Evolutionary conservation across 1,139 yeast genomes (phyloP).

Genomic region (Meyerozyma sp.): DNA sequence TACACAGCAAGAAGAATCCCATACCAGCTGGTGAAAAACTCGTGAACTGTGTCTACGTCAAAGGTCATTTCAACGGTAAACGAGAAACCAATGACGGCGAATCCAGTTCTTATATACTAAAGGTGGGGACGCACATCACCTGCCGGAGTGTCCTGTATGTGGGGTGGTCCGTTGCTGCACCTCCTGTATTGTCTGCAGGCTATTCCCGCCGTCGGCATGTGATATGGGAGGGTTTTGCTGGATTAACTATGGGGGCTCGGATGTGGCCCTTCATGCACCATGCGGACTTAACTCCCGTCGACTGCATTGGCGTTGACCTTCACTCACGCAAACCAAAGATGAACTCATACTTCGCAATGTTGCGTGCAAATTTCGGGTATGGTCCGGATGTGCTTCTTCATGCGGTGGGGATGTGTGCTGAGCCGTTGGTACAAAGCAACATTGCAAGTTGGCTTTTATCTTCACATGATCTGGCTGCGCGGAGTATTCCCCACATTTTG

Average conservation of each 20-base stretch:
- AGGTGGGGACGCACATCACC: background rate
- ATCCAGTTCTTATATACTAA: background rate
- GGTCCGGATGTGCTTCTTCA: too few relatives aligned
- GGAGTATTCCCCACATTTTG: background rate
- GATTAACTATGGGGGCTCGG: background rate
- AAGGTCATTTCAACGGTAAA: background rate
- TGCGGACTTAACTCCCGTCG: background rate
- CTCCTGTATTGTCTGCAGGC: background rate
- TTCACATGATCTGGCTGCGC: background rate
- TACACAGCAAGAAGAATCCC: conserved; percentile 2
- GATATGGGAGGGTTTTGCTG: background rate
- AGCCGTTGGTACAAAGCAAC: too few relatives aligned
- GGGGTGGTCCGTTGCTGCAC: background rate
- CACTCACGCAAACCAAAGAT: too few relatives aligned
- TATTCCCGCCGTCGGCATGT: background rate
- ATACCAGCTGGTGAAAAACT: conserved; percentile 5
- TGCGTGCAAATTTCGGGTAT: too few relatives aligned
- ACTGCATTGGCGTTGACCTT: too few relatives aligned
- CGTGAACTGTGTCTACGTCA: background rate
- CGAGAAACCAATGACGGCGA: background rate
- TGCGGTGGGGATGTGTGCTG: too few relatives aligned
- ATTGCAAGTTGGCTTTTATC: too few relatives aligned
- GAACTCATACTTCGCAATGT: too few relatives aligned
- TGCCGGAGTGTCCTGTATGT: background rate
- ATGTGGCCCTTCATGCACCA: background rate